Evolutionary conservation across 2,329 filamentous ascomycete species (phyloP).

Genomic region (Venturia carpophila): DNA sequence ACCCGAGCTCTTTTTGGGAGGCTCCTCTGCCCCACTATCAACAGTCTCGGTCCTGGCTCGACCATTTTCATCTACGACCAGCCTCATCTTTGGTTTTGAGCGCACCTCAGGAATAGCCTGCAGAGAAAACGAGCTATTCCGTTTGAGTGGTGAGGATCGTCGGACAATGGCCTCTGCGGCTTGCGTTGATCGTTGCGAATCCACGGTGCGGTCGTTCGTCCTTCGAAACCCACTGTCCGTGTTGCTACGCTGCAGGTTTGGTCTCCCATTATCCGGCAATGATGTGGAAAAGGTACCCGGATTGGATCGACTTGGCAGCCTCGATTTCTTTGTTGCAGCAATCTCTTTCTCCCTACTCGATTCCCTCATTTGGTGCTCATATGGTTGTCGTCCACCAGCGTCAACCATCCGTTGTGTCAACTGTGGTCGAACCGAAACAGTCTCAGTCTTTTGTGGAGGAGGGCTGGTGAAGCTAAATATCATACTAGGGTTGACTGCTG

Average conservation of each 20-base stretch:
- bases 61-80: constrained; percentile 42
- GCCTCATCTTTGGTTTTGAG: constrained; percentile 33
- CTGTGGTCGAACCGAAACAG: constrained; percentile 22
- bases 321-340: constrained; percentile 15
- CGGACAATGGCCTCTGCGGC: constrained; percentile 31
- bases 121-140: constrained; percentile 34
- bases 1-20: background rate
- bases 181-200: constrained; percentile 26
- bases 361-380: constrained; percentile 32
- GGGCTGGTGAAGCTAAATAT: constrained; percentile 34
- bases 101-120: constrained; percentile 39
- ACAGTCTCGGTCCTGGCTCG: constrained; percentile 41
- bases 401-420: constrained; percentile 23
- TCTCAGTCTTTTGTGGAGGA: constrained; percentile 23
- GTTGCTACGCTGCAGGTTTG: constrained; percentile 39
- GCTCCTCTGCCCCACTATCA: constrained; percentile 9
- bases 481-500: constrained; percentile 41
- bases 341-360: constrained; percentile 29
- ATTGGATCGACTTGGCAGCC: constrained; percentile 27
- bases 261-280: constrained; percentile 25
- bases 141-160: constrained; percentile 41
- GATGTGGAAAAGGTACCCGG: constrained; percentile 34
- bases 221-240: constrained; percentile 36
- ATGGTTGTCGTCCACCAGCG: constrained; percentile 29
- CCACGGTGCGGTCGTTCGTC: constrained; percentile 26